These are phyloP conservation scores for Acorus calamus DNA, from an alignment of 106 monocot genomes.

Conservation along the genomic window DNA sequence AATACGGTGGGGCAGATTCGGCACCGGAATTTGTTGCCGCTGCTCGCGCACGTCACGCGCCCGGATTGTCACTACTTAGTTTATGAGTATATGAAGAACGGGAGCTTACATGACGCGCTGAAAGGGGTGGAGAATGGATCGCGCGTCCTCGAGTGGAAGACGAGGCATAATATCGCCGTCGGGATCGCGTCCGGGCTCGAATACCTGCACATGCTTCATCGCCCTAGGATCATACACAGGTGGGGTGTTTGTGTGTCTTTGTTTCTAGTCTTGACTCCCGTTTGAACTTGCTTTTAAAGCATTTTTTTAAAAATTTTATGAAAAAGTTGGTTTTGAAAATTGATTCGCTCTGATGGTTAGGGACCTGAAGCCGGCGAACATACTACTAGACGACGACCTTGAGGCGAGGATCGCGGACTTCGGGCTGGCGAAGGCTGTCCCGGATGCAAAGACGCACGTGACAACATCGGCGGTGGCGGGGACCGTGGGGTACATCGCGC, in stretches of 20 bases:
- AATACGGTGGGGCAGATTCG: conserved; percentile 58
- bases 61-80: conserved; percentile 49
- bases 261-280: too few relatives aligned
- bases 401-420: conserved; percentile 67
- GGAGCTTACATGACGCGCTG: conserved; percentile 50
- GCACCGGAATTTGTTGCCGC: conserved; percentile 72
- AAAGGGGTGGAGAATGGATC: not conserved
- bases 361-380: conserved; percentile 74
- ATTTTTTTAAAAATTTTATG: too few relatives aligned
- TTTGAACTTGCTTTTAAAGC: too few relatives aligned
- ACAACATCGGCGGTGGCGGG: conserved; percentile 57
- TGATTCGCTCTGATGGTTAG: not conserved
- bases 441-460: conserved; percentile 53
- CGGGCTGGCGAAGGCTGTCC: conserved; percentile 55
- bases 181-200: conserved; percentile 58
- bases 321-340: too few relatives aligned
- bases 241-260: too few relatives aligned
- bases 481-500: conserved; percentile 68
- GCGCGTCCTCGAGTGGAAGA: conserved; percentile 33
- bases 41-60: conserved; percentile 58
- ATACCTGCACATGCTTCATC: conserved; percentile 56
- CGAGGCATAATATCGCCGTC: conserved; percentile 21
- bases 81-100: conserved; percentile 84
- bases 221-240: conserved; percentile 49
- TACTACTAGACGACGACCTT: conserved; percentile 57